These are phyloP conservation scores for Sporodiniella umbellata DNA, from an alignment of 371 early-diverging fungal species.

Conservation along the genomic window DNA sequence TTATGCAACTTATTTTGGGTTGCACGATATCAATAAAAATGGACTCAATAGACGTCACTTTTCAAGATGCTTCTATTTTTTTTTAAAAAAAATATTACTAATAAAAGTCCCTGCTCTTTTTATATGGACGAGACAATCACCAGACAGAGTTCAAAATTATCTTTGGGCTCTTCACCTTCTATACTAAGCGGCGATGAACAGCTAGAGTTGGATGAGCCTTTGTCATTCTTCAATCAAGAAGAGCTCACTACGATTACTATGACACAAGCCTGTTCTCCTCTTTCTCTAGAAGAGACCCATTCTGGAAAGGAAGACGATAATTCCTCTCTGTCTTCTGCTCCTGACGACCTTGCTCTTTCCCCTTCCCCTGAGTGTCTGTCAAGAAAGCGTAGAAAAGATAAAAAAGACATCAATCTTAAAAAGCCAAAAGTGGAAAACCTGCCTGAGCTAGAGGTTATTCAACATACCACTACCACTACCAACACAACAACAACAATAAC, in stretches of 20 bases:
- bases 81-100: too few species aligned
- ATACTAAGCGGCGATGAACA: slow-evolving; percentile 32
- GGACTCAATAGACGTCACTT: background rate
- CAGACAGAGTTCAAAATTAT: slow-evolving; percentile 39
- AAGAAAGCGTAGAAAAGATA: slow-evolving; percentile 14
- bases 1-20: too few species aligned
- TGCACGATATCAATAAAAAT: too few species aligned
- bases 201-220: slow-evolving; percentile 24
- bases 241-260: slow-evolving; percentile 26
- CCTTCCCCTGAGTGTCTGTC: slow-evolving; percentile 28
- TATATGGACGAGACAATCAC: slow-evolving; percentile 12
- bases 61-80: background rate
- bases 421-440: slow-evolving; percentile 6
- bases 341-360: slow-evolving; percentile 39
- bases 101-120: background rate
- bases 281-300: slow-evolving; percentile 20
- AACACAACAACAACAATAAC: too few species aligned
- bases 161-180: slow-evolving; percentile 45
- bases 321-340: slow-evolving; percentile 37
- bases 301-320: slow-evolving; percentile 20
- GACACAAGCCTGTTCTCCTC: slow-evolving; percentile 26
- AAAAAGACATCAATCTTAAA: background rate
- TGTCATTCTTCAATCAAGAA: slow-evolving; percentile 25
- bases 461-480: too few species aligned
- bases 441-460: too few species aligned